Evolutionary conservation across 164 flowering plant species (phyloP), one percentile per base, ranked within the genome.

Genomic region (Taxillus chinensis): DNA sequence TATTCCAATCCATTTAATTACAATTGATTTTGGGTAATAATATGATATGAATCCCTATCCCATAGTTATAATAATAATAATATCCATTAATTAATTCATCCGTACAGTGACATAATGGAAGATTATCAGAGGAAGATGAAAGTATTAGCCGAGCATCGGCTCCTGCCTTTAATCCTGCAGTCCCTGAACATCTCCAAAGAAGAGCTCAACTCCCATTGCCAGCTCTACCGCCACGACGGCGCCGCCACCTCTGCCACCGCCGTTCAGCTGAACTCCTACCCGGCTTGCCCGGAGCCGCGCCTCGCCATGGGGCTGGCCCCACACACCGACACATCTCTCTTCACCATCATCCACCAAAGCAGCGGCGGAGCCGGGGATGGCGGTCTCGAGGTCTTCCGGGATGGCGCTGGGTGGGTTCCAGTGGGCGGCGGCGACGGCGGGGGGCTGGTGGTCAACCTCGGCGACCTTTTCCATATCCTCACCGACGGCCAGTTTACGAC

Each of bases 281-380:
- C 92, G 0, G 5, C 68, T 2, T 86, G 89, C 52, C 92, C 92
- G 0, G 75, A 83, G 64, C 89, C 90, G 5, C 63, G 39, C 14
- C 75, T 61, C 13, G 83, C 84, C 63, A 68, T 86, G 75, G 93
- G 93, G 5, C 71, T 84, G 3, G 85, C 82, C 7, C 80, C 84
- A 0, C 92, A 86, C 68, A 86, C 90, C 2, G 92, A 86, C 68
- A 67, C 92, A 0, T 57, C 75, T 17, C 70, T 84, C n/a, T 50
- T 86, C 52, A 86, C 92, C 5, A 57, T 86, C 38, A 67, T 84
- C 3, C 75, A 77, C 74, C 90, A 86, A 45, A 70, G 49, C 51
- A 27, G 50, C 39, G 53, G 62, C 27, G 60, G 50, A 45, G 69
- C 45, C 51, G 38, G 50, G 37, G 53, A 61, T 15, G 60, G 50